Evolutionary conservation across 768 basidiomycete species (phyloP), one percentile per base, ranked within the genome.

Genomic region (Kwoniella mangroviensis): DNA sequence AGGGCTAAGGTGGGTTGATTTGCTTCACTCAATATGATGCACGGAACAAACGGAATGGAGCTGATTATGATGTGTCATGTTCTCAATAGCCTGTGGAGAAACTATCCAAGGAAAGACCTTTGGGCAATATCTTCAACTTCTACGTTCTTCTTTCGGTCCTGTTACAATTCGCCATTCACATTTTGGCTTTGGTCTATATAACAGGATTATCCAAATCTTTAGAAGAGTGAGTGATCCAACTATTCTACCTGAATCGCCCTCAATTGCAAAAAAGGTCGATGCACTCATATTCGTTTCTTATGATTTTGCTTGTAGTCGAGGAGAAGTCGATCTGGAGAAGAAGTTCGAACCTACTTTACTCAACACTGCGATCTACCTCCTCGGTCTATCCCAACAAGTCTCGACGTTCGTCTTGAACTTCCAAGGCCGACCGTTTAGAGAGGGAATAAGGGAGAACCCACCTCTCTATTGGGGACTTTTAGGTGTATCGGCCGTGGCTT

Each of bases 331-430:
- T 81, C 85, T 99, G 45, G 96, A 98, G 63, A 96, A 95, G 64
- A 95, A 97, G 81, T 99, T 97, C 76, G 93, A 94, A 81, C 96
- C 97, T 0, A 92, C 90, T 73, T 85, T 99, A 58, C 86, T 99
- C 68, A 99, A 98, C 86, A 96, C 95, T 2, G 93, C 94, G 52
- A 96, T 99, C 78, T 99, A 95, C 85, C 89, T 98, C 34, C 87
- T 99, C 62, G 91, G 95, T 63, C 87, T 98, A 45, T 95, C 93
- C 2, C 96, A 99, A 82, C 97, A 99, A 83, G 96, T 99, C 1
- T 98, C 96, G 7, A 98, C 97, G 0, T 98, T 99, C 79, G 90
- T 94, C 3, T 94, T 98, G 85, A 99, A 99, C 85, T 99, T 95
- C 88, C 93, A 94, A 61, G 97, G 97, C 10, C 91, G 97, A 43